These are phyloP conservation scores for Pneumocystis canis DNA, from an alignment of 1,139 yeast species.

Conservation along the genomic window DNA sequence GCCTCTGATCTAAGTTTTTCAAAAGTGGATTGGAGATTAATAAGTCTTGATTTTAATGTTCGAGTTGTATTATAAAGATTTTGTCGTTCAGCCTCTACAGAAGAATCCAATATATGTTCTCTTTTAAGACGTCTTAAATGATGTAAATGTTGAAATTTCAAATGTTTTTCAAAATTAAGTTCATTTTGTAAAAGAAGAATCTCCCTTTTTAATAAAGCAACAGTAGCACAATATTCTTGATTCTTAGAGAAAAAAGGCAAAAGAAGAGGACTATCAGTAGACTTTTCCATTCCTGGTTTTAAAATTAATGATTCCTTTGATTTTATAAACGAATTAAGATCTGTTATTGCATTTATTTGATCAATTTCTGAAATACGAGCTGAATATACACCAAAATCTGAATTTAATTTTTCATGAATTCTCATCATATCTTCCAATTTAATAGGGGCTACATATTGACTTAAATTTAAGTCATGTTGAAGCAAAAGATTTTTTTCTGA, in stretches of 20 bases:
- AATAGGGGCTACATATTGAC: neutral
- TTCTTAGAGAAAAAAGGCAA: neutral
- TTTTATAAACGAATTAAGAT: neutral
- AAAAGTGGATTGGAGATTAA: slow-evolving; percentile 5
- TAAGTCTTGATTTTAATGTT: slow-evolving; percentile 11
- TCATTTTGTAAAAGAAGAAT: slow-evolving; percentile 46
- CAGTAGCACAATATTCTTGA: neutral
- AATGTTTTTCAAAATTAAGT: slow-evolving; percentile 44
- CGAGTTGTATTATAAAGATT: slow-evolving; percentile 11
- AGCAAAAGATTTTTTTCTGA: neutral
- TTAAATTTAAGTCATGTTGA: neutral
- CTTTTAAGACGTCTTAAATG: slow-evolving; percentile 29
- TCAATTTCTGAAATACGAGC: neutral
- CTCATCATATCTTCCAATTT: neutral
- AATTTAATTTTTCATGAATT: neutral
- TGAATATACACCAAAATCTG: neutral
- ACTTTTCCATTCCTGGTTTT: neutral
- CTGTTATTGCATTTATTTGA: neutral
- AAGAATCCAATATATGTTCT: slow-evolving; percentile 12
- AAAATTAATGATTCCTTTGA: neutral
- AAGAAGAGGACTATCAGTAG: neutral
- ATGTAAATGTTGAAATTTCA: slow-evolving; percentile 38
- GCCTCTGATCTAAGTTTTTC: slow-evolving; percentile 11
- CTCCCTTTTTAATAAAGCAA: slow-evolving; percentile 33
- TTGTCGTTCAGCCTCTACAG: slow-evolving; percentile 14